A percentile compares a stretch with the other conserved stretches of the same genome.
Evolutionary conservation across 2,329 filamentous ascomycete species (phyloP).

Genomic region (Aspergillus ruber): DNA sequence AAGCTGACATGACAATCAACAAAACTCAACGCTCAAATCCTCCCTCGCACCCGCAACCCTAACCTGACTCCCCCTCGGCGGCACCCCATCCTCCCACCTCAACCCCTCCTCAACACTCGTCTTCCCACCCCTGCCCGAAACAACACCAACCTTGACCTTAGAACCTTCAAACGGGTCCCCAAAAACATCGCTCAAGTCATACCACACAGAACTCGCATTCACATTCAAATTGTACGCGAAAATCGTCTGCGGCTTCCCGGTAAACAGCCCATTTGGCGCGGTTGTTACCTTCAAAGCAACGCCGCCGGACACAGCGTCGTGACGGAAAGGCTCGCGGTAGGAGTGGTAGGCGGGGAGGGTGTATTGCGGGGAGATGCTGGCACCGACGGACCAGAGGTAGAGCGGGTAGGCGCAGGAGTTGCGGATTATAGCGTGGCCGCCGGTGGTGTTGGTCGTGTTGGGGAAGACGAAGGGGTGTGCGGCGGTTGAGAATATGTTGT

Average conservation of each 20-base stretch:
- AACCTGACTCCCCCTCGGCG: conserved; percentile 26
- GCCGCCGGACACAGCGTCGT: conserved; percentile 30
- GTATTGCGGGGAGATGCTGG: conserved; percentile 15
- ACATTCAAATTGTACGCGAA: conserved; percentile 37
- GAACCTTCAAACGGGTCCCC: conserved; percentile 36
- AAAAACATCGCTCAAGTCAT: conserved; percentile 40
- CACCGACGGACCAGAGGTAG: conserved; percentile 35
- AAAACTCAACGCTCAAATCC: conserved; percentile 23
- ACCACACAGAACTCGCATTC: conserved; percentile 26
- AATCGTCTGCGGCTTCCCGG: conserved; percentile 30
- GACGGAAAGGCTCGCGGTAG: conserved; percentile 32
- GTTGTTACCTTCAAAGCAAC: conserved; percentile 39
- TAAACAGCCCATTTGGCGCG: conserved; percentile 25
- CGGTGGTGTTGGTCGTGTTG: conserved; percentile 4
- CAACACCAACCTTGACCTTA: conserved; percentile 13
- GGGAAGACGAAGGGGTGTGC: conserved; percentile 1
- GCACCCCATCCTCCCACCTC: conserved; percentile 26
- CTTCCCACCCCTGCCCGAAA: conserved; percentile 5
- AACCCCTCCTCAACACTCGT: conserved; percentile 14
- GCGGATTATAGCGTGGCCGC: conserved; percentile 27
- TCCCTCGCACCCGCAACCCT: conserved; percentile 12
- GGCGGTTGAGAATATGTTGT: neutral
- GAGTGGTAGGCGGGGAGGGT: conserved; percentile 14
- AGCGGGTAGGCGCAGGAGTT: conserved; percentile 29
- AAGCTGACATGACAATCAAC: conserved; percentile 1